A percentile compares a stretch with the other conserved stretches of the same genome.
phyloP scores from a whole-genome alignment of 441 rosid species.

The Hura crepitans region DNA sequence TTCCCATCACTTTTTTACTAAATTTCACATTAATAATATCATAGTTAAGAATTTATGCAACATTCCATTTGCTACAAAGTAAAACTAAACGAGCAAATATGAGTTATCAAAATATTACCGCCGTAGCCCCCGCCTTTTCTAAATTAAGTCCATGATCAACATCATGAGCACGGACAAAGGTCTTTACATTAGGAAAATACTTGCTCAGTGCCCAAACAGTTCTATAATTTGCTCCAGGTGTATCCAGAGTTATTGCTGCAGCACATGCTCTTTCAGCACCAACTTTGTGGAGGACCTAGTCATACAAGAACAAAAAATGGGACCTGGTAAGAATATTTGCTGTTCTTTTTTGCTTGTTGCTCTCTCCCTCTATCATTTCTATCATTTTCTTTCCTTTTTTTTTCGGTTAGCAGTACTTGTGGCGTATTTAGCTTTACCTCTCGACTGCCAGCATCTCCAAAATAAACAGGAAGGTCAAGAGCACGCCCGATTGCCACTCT shows the following conservation, averaged over 20 bases:
- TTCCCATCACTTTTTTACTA: neutral
- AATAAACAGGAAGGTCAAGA: constrained; percentile 90
- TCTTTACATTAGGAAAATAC: constrained; percentile 90
- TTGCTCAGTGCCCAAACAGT: constrained; percentile 98
- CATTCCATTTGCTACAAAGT: neutral
- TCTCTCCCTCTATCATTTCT: neutral
- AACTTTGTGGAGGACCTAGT: constrained; percentile 87
- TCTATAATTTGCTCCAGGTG: constrained; percentile 97
- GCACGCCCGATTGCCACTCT: constrained; percentile 93
- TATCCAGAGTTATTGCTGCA: constrained; percentile 88
- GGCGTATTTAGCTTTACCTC: constrained; percentile 53
- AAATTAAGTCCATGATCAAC: constrained; percentile 92
- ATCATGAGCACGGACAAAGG: constrained; percentile 96
- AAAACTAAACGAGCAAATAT: neutral
- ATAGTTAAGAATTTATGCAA: neutral
- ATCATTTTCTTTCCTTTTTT: neutral
- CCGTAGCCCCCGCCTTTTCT: constrained; percentile 96
- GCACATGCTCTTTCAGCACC: constrained; percentile 98
- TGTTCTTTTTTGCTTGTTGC: neutral
- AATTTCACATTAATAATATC: constrained; percentile 9
- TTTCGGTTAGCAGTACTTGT: neutral
- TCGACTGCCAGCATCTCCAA: constrained; percentile 96
- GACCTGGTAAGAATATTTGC: constrained; percentile 14
- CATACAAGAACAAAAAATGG: constrained; percentile 25
- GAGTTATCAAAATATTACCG: constrained; percentile 52